Conservation (phyloP, 805 yeast species). For the Pichia scutulata region DNA sequence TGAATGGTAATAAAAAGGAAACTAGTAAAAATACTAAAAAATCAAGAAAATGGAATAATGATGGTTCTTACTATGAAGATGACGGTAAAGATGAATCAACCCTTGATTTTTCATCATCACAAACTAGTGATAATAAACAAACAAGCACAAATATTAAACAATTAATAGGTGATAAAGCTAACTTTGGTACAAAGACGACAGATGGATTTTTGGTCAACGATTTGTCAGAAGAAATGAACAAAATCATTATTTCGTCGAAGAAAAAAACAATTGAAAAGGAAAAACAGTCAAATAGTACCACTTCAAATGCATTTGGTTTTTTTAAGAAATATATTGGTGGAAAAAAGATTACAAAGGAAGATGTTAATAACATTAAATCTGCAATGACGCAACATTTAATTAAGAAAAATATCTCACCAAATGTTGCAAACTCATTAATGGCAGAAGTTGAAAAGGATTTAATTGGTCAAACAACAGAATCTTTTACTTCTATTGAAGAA, state of each 20-base stretch:
- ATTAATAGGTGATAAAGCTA: slow-evolving; percentile 32
- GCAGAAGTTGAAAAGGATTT: slow-evolving; percentile 63
- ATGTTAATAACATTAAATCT: slow-evolving; percentile 56
- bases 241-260: slow-evolving; percentile 25
- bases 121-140: slow-evolving; percentile 12
- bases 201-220: slow-evolving; percentile 60
- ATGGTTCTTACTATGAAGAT: slow-evolving; percentile 47
- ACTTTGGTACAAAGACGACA: slow-evolving; percentile 36
- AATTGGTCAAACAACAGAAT: slow-evolving; percentile 63
- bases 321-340: slow-evolving; percentile 60
- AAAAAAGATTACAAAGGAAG: slow-evolving; percentile 52
- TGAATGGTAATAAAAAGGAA: slow-evolving; percentile 10
- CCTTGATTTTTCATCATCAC: slow-evolving; percentile 48
- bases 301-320: slow-evolving; percentile 46
- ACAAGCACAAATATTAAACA: slow-evolving; percentile 24
- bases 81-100: slow-evolving; percentile 26
- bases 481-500: slow-evolving; percentile 64
- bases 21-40: slow-evolving; percentile 28
- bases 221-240: slow-evolving; percentile 44
- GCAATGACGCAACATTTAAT: slow-evolving; percentile 71
- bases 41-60: slow-evolving; percentile 59
- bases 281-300: slow-evolving; percentile 15
- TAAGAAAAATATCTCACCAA: slow-evolving; percentile 84
- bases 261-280: slow-evolving; percentile 17
- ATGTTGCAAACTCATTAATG: slow-evolving; percentile 69